Evolutionary conservation across 2,329 filamentous ascomycete species (phyloP).

Genomic region (Cercospora sojina): DNA sequence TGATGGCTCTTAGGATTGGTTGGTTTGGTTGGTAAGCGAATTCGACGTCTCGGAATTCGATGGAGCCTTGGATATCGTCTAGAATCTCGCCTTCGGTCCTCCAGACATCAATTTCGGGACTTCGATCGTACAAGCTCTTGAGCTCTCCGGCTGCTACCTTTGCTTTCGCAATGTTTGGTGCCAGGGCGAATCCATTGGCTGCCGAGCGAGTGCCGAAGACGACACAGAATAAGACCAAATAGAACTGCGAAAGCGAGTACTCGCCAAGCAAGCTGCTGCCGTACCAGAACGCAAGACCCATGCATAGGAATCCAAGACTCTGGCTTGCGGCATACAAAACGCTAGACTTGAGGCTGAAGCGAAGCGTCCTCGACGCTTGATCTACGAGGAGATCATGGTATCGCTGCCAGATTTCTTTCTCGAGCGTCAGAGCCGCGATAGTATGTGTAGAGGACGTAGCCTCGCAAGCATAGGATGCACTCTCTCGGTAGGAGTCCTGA

Average conservation of each 20-base stretch:
- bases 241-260: constrained; percentile 47
- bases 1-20: constrained; percentile 51
- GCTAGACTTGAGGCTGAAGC: constrained; percentile 21
- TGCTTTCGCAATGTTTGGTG: constrained; percentile 35
- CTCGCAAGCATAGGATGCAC: constrained; percentile 29
- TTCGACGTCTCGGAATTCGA: constrained; percentile 59
- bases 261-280: constrained; percentile 34
- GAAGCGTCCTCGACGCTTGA: constrained; percentile 27
- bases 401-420: constrained; percentile 25
- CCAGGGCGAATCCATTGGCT: constrained; percentile 65
- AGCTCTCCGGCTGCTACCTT: constrained; percentile 29
- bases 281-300: constrained; percentile 34
- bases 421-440: constrained; percentile 31
- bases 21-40: constrained; percentile 68
- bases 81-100: constrained; percentile 36
- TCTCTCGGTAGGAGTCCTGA: constrained; percentile 15
- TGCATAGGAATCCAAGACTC: constrained; percentile 28
- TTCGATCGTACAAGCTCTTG: constrained; percentile 9
- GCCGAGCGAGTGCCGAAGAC: constrained; percentile 66
- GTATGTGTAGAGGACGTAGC: constrained; percentile 31
- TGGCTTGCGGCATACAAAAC: constrained; percentile 31
- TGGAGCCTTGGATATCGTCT: constrained; percentile 27
- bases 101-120: constrained; percentile 12
- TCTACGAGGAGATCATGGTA: constrained; percentile 29
- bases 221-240: constrained; percentile 59